Percentiles rank a stretch among this genome's conserved stretches.
phyloP scores from a whole-genome alignment of 2,329 filamentous ascomycete genomes.

The Blastomyces silverae region DNA sequence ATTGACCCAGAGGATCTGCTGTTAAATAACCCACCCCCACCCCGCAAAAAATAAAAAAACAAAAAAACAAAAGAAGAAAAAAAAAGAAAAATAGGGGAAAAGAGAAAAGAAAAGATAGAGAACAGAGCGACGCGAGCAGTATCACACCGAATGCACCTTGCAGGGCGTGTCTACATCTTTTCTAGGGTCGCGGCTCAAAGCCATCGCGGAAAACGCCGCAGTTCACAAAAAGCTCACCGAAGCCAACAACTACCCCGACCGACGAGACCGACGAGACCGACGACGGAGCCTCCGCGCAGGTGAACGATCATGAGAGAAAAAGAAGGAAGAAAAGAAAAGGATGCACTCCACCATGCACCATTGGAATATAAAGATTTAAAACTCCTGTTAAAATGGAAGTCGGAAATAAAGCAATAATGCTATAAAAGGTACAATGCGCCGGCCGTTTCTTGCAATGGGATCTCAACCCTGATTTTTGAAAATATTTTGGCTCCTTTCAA shows the following conservation, averaged over 20 bases:
- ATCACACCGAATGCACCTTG: not conserved
- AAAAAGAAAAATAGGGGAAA: not conserved
- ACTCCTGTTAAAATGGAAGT: not conserved
- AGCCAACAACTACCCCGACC: not conserved
- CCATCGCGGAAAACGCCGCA: too few relatives aligned
- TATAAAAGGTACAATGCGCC: not conserved
- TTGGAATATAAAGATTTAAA: conserved; percentile 1
- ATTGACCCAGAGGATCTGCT: not conserved
- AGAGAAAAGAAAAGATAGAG: not conserved
- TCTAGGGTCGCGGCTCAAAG: too few relatives aligned
- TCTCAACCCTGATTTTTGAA: not conserved
- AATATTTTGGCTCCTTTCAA: not conserved
- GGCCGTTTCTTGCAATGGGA: not conserved
- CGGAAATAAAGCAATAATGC: not conserved
- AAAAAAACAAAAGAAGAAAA: too few relatives aligned
- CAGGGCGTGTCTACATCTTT: too few relatives aligned
- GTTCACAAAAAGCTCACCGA: not conserved
- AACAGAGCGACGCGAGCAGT: not conserved
- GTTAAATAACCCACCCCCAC: too few relatives aligned
- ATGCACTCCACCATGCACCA: not conserved
- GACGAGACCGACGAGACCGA: too few relatives aligned
- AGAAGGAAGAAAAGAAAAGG: too few relatives aligned
- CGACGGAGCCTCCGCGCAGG: too few relatives aligned
- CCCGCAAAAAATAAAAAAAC: not conserved
- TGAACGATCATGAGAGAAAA: not conserved